Conservation (phyloP, 73 alveolate species). For the Stentor roeselii region DNA sequence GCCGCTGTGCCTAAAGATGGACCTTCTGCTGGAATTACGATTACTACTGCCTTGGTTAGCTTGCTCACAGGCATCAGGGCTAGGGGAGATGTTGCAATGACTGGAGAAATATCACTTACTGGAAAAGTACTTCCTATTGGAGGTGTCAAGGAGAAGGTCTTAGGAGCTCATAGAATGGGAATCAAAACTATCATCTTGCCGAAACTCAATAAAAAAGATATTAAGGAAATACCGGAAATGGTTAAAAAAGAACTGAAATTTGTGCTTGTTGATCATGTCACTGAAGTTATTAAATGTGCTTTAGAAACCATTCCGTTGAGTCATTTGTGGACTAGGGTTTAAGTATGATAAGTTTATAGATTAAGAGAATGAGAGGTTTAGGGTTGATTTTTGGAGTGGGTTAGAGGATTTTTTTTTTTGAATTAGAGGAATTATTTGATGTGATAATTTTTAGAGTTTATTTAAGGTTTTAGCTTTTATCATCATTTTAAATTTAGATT, state of each 20-base stretch:
- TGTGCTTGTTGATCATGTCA: no score
- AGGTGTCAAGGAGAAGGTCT: conserved; percentile 81
- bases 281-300: no score
- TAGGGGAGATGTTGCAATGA: conserved; percentile 61
- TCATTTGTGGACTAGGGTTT: no score
- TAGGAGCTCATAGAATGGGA: conserved; percentile 81
- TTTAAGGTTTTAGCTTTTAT: no score
- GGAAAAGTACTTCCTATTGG: conserved; percentile 87
- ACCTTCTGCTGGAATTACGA: conserved; percentile 88
- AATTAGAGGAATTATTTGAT: no score
- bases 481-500: no score
- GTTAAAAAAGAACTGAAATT: conserved; percentile 20
- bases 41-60: conserved; percentile 75
- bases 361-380: no score
- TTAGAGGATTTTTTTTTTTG: no score
- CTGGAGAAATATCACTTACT: conserved; percentile 80
- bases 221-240: conserved; percentile 46
- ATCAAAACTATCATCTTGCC: conserved; percentile 51
- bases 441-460: no score
- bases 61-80: conserved; percentile 58
- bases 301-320: no score
- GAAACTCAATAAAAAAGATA: conserved; percentile 38
- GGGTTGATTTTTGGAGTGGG: no score
- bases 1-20: conserved; percentile 92
- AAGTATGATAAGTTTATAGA: no score